These are phyloP conservation scores for Artemisia argyi DNA, from an alignment of 129 eudicot genomes.

Conservation along the genomic window DNA sequence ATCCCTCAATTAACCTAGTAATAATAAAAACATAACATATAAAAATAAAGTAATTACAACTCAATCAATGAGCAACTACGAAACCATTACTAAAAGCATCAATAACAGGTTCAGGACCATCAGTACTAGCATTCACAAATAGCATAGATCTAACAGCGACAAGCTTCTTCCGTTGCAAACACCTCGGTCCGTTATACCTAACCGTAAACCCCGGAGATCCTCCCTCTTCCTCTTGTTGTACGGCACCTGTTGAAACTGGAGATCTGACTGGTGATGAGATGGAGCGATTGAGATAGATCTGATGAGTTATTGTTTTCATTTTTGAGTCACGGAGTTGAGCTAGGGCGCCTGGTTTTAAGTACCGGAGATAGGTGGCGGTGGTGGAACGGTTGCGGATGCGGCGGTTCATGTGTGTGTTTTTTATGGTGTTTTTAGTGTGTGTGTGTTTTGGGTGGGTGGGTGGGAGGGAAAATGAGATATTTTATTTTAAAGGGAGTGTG, in stretches of 20 bases:
- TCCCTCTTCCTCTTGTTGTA: slow-evolving; percentile 8
- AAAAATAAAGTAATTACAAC: slow-evolving; percentile 13
- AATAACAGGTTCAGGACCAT: slow-evolving; percentile 40
- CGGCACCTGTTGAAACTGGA: not conserved
- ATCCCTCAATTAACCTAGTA: slow-evolving; percentile 3
- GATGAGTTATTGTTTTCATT: slow-evolving; percentile 49
- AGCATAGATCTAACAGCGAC: slow-evolving; percentile 50
- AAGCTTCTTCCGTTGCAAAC: slow-evolving; percentile 57
- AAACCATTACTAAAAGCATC: slow-evolving; percentile 44
- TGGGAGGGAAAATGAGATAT: too few species aligned
- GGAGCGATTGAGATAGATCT: slow-evolving; percentile 37
- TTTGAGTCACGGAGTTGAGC: slow-evolving; percentile 59
- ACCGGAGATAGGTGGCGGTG: slow-evolving; percentile 38
- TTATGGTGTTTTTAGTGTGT: not conserved
- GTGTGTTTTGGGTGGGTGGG: not conserved
- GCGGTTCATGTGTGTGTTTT: slow-evolving; percentile 31
- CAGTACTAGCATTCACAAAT: too few species aligned
- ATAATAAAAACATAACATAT: too few species aligned
- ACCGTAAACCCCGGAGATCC: slow-evolving; percentile 36
- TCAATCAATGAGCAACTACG: slow-evolving; percentile 52
- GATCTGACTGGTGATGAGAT: slow-evolving; percentile 27
- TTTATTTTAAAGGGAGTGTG: too few species aligned
- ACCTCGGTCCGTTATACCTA: slow-evolving; percentile 45
- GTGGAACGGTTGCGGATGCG: slow-evolving; percentile 22
- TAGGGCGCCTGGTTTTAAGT: slow-evolving; percentile 65